A percentile compares a stretch with the other conserved stretches of the same genome.
phyloP scores from a whole-genome alignment of 2,329 filamentous ascomycete species.

The Fusarium kyushuense region DNA sequence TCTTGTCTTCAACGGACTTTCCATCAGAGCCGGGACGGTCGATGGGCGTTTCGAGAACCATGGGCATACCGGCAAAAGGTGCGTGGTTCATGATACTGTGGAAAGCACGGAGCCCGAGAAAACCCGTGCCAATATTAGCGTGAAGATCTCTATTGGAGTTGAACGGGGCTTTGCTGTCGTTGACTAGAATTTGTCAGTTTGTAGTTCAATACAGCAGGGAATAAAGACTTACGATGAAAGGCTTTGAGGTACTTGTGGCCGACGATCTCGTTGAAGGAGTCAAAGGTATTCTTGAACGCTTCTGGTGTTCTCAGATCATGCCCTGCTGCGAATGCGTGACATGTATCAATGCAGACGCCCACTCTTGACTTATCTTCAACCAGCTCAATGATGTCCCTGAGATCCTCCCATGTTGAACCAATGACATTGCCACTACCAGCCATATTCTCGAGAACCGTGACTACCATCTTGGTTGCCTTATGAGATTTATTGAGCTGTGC shows the following conservation, averaged over 20 bases:
- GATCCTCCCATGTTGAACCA: conserved; percentile 85
- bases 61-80: conserved; percentile 81
- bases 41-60: conserved; percentile 97
- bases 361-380: conserved; percentile 86
- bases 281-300: conserved; percentile 78
- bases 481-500: conserved; percentile 85
- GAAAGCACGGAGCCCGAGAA: conserved; percentile 89
- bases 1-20: conserved; percentile 79
- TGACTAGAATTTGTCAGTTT: conserved; percentile 63
- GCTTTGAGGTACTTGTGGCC: conserved; percentile 85
- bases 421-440: conserved; percentile 89
- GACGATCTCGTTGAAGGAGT: conserved; percentile 80
- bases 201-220: neutral
- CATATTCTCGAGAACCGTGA: conserved; percentile 96
- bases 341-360: conserved; percentile 96
- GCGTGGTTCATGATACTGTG: conserved; percentile 89
- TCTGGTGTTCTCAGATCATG: conserved; percentile 86
- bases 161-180: conserved; percentile 94
- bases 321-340: conserved; percentile 93
- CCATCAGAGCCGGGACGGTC: conserved; percentile 75
- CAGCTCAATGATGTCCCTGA: conserved; percentile 83
- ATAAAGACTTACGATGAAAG: conserved; percentile 69
- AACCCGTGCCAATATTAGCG: conserved; percentile 96
- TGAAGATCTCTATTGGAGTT: conserved; percentile 87
- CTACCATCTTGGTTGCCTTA: conserved; percentile 77